These are phyloP conservation scores for Phellinidium pouzarii DNA, from an alignment of 1,284 basidiomycete genomes.

Conservation along the genomic window DNA sequence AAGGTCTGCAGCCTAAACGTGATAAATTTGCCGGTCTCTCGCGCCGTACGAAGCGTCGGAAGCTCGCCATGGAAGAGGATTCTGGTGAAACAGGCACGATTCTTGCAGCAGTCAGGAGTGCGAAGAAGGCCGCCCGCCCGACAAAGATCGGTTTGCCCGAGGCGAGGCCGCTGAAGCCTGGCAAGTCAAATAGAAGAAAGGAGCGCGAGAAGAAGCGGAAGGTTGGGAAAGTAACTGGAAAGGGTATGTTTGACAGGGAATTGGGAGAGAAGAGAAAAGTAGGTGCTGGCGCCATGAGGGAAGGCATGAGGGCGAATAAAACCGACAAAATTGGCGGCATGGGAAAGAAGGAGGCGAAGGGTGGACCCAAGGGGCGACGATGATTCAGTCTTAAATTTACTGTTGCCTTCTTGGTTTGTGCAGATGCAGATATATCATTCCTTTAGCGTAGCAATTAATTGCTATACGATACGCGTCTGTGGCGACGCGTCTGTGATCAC, in stretches of 20 bases:
- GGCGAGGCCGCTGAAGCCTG: conserved; percentile 19
- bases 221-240: conserved; percentile 13
- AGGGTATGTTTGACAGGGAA: conserved; percentile 38
- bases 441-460: background rate
- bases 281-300: conserved; percentile 22
- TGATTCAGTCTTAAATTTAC: conserved; percentile 11
- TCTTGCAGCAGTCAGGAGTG: conserved; percentile 73
- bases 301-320: conserved; percentile 44
- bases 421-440: background rate
- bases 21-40: conserved; percentile 83
- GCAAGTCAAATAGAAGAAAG: conserved; percentile 14
- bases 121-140: conserved; percentile 71
- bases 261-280: conserved; percentile 29
- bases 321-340: conserved; percentile 42
- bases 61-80: conserved; percentile 79
- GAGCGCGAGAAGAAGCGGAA: conserved; percentile 15
- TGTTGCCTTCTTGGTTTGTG: conserved; percentile 7
- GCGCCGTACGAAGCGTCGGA: conserved; percentile 77
- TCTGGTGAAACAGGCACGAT: conserved; percentile 52
- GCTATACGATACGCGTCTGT: conserved; percentile 2
- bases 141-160: conserved; percentile 40
- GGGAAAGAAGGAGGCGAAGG: conserved; percentile 40
- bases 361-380: conserved; percentile 24
- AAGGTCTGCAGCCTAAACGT: conserved; percentile 56
- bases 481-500: conserved; percentile 11